Base-by-base conservation (phyloP, 176 grass and related monocot species). In the Phoenix dactylifera region DNA sequence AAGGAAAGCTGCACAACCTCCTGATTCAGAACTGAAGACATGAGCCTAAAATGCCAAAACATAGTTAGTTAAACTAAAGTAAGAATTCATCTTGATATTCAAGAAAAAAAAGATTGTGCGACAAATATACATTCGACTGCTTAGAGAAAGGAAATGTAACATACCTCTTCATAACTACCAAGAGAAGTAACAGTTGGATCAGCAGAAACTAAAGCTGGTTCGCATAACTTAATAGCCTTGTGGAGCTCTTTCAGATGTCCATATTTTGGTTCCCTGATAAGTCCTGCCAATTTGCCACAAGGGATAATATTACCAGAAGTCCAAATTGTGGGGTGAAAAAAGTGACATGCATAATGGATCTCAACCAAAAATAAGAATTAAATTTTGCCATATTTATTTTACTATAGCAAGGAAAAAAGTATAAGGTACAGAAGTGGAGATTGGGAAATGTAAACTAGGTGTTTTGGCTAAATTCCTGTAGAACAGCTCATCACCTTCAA, bases 231-330 rank as follows among this genome's bases (percentile, higher is more conserved):
- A 68, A 98, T 87, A 54, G 85, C 75, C 68, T 19, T 92, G 65
- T 98, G 93, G 15, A 98, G 77, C 72, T 98, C 93, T 77, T 73
- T 92, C 39, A 98, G 72, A 81, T 98, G 93, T 10, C 93, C 89
- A n/a, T 89, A 90, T 73, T 92, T 92, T 73, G 88, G 93, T 85
- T 98, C 84, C 17, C 93, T 74, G 52, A 72, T 67, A 63, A 98
- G 67, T 57, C 93, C 93, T 98, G 76, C 15, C 55, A 74, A 30
- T 24, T 67, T 52, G n/a, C 51, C 59, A 51, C 20, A 49, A 18
- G 71, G 44, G 52, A 44, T 44, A 12, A 44, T 9, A 44, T 44
- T 44, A 14, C 26, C 35, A 44, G 35, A 12, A 44, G 35, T 44
- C 35, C 10, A 44, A 2, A 3, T 44, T 44, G 35, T 12, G 35